Base-by-base conservation (phyloP, 768 basidiomycete species). In the Lentinula guzmanii region DNA sequence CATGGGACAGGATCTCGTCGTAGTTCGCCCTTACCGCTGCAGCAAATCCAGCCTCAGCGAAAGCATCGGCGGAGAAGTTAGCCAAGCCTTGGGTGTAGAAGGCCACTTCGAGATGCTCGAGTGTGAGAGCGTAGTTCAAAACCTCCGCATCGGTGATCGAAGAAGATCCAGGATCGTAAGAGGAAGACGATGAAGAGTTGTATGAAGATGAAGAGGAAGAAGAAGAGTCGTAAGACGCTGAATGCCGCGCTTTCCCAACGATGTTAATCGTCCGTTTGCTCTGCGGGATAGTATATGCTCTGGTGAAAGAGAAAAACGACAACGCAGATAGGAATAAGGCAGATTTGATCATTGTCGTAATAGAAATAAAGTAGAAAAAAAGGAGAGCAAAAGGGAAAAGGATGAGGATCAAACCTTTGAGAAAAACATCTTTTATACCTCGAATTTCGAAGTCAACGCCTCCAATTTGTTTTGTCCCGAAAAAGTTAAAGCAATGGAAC, bases 91-190 rank as follows among this genome's bases (percentile, higher is more conserved):
- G 66, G 2, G 62, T 64, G 69, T 83, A 85, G 69, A 82, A 83
- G 4, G 75, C 70, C 61, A 70, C 72, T 53, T 79, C 77, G 35
- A 86, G 67, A 48, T 81, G 76, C 66, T 84, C 81, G 46, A 84
- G 73, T 8, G 77, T 75, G 4, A 85, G 71, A 1, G 81, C 79
- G 48, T 74, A 79, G 65, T 84, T 79, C 33, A 85, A 72, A 45
- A 79, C 60, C 16, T 67, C 64, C 9, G 46, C 58, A 39, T 59
- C 58, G 4, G 58, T 59, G n/a, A 37, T 33, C 10, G 37, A 41
- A 15, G 37, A 43, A 86, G 83, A 57, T 89, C 90, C 69, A 86
- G 89, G 66, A 85, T 81, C 59, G 73, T 65, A 21, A 64, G 43
- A 13, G 67, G 24, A 15, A 70, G 34, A 52, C 61, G 62, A 18